Evolutionary conservation across 257 asterid species (phyloP).

Genomic region (Plantago major): DNA sequence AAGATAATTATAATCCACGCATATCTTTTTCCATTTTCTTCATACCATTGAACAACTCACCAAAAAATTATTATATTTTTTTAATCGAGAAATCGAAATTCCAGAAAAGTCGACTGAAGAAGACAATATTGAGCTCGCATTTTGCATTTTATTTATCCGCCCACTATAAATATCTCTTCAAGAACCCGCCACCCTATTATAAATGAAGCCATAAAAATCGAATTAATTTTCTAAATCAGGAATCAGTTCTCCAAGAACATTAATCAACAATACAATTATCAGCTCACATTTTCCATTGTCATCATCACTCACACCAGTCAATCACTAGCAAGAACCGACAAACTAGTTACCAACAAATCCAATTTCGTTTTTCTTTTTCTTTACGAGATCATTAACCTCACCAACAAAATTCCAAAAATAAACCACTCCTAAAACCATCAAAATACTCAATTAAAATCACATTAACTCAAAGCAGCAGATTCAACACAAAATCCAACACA

Average conservation of each 20-base stretch:
- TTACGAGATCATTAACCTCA: too few species aligned
- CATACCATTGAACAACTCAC: neutral
- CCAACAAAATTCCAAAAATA: neutral
- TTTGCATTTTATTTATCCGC: neutral
- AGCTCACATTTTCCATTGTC: too few species aligned
- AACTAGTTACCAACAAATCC: neutral
- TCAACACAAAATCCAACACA: too few species aligned
- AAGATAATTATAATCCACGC: neutral
- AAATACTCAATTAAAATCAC: conserved; percentile 5
- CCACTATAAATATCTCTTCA: neutral
- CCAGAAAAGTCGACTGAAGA: too few species aligned
- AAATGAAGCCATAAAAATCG: neutral
- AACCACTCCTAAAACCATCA: neutral
- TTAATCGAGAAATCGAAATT: neutral
- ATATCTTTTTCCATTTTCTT: neutral
- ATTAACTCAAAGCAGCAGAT: too few species aligned
- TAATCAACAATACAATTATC: neutral
- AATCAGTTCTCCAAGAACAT: too few species aligned
- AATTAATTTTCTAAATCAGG: neutral
- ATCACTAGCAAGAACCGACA: conserved; percentile 9
- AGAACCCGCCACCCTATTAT: conserved; percentile 6
- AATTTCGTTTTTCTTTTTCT: too few species aligned
- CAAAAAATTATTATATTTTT: neutral
- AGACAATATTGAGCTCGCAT: too few species aligned
- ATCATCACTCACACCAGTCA: neutral